Conservation (phyloP, 2,329 filamentous ascomycete species). For the Scedosporium boydii region DNA sequence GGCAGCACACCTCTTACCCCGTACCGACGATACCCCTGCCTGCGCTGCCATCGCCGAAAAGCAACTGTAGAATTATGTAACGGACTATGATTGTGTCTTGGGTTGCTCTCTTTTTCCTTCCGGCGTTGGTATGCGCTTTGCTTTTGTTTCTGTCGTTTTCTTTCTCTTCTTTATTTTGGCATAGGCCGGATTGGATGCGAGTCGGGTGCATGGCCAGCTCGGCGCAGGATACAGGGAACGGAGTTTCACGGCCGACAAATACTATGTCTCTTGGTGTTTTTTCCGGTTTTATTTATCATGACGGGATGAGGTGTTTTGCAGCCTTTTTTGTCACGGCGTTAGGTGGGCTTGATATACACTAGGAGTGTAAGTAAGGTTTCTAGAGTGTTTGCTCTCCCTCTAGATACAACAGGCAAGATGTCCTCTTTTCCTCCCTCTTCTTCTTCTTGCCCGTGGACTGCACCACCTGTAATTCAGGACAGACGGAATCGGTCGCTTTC, state of each 20-base stretch:
- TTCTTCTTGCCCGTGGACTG: not conserved
- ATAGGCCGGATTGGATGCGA: not conserved
- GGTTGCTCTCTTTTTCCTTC: conserved; percentile 1
- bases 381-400: not conserved
- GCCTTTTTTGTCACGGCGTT: not conserved
- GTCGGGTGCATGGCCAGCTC: not conserved
- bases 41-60: conserved; percentile 12
- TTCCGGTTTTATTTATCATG: not conserved
- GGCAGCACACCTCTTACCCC: conserved; percentile 38
- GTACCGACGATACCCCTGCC: conserved; percentile 13
- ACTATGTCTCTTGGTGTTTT: too few species aligned
- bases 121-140: not conserved
- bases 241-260: not conserved
- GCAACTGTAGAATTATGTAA: conserved; percentile 39
- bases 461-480: not conserved
- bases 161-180: not conserved
- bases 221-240: not conserved
- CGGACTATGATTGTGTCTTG: conserved; percentile 1
- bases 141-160: not conserved
- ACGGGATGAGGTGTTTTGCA: not conserved
- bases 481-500: not conserved
- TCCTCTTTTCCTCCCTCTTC: not conserved
- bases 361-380: too few species aligned
- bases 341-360: not conserved
- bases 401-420: not conserved